Evolutionary conservation across 2,329 filamentous ascomycete species (phyloP).

Genomic region (Aspergillus texensis): DNA sequence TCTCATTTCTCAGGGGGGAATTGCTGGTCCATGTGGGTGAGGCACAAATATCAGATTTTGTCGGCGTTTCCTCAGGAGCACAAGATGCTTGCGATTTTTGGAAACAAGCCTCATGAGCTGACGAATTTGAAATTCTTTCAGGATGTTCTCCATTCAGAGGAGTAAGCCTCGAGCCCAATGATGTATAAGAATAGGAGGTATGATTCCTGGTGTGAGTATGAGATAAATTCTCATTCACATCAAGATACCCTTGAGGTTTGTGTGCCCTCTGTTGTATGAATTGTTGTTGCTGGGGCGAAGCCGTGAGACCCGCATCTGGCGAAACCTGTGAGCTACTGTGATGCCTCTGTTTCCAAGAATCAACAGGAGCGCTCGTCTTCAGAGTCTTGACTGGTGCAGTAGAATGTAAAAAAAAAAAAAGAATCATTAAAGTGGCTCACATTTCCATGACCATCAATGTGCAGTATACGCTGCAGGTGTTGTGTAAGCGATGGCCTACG

Average conservation of each 20-base stretch:
- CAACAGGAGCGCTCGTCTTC: not conserved
- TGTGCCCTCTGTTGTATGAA: not conserved
- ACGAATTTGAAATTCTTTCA: not conserved
- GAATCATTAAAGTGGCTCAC: conserved; percentile 16
- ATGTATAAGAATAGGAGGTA: not conserved
- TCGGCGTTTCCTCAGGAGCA: conserved; percentile 5
- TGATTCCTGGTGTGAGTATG: not conserved
- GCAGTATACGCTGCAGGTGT: conserved; percentile 26
- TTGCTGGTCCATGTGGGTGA: conserved; percentile 26
- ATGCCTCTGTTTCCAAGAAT: not conserved
- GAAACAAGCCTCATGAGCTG: not conserved
- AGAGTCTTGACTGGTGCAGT: not conserved
- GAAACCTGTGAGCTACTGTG: not conserved
- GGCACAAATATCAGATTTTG: conserved; percentile 18
- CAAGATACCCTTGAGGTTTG: not conserved
- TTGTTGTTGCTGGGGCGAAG: not conserved
- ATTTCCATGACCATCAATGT: conserved; percentile 18
- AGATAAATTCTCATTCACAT: not conserved
- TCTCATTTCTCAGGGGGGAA: conserved; percentile 27
- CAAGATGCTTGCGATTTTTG: conserved; percentile 13
- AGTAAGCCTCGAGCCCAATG: not conserved
- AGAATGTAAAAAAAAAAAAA: not conserved
- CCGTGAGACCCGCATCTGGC: not conserved
- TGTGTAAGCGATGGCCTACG: conserved; percentile 26
- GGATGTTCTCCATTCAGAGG: not conserved